Evolutionary conservation across 1,284 basidiomycete genomes (phyloP), one percentile per base, ranked within the genome.

Genomic region (Austroboletus rostrupii): DNA sequence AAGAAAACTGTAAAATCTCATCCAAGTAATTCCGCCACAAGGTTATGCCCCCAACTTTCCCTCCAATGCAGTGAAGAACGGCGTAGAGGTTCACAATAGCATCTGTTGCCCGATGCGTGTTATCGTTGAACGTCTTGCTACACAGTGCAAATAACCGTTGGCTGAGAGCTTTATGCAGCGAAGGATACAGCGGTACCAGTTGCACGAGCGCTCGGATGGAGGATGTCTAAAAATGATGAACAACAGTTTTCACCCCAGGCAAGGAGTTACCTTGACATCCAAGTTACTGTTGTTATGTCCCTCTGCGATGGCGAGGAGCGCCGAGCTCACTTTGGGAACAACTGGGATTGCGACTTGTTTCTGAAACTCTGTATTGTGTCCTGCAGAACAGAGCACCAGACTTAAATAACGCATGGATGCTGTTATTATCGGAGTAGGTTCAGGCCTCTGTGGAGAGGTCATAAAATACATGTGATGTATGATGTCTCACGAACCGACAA

Each of bases 21-120:
- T 90, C 85, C 21, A 90, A 52, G 13, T 79, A 78, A 61, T 86
- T 89, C 53, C 83, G 76, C 88, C 88, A 91, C 12, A 84, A 59
- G 45, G 70, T 77, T 5, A 78, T 72, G n/a, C 82, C 80, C 17
- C 83, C 85, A 6, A 87, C 82, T 67, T 89, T 91, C 3, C 89
- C 89, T 17, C 87, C 87, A 1, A 85, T 83, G 29, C 78, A 67
- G 65, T 83, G 84, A 7, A 91, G 71, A 14, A 73, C 68, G 3
- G 81, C 69, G 53, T 85, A 85, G 23, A 91, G 70, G 20, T 68
- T 61, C 12, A 80, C 80, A 1, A 81, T 76, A 20, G 79, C 72
- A 32, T 74, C 69, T 2, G 72, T 72, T 1, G 76, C 69, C 13
- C 68, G 68, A 3, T 75, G 73, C 10, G 74, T 58, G 19, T 74